Conservation (phyloP, 495 filamentous ascomycete species). For the Penicillium robsamsonii region DNA sequence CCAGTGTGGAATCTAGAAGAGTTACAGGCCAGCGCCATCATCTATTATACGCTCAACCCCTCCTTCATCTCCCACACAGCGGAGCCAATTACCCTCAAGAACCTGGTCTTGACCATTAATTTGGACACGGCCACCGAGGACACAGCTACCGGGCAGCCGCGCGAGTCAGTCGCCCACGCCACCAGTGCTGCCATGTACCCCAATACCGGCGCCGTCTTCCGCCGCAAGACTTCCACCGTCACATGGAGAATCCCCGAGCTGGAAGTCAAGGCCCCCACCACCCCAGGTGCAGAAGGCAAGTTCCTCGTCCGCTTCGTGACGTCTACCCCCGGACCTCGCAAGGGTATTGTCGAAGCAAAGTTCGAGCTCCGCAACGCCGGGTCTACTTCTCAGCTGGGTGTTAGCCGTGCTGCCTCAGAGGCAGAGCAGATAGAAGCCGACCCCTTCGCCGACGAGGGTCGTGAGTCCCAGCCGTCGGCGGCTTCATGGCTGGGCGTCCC, state of each 20-base stretch:
- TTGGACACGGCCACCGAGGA: conserved; percentile 59
- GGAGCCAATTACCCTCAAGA: conserved; percentile 64
- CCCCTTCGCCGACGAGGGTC: conserved; percentile 66
- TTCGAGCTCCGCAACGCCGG: conserved; percentile 68
- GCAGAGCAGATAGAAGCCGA: conserved; percentile 46
- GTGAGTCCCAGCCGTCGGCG: conserved; percentile 35
- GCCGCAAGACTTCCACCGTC: conserved; percentile 81
- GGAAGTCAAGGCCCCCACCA: conserved; percentile 43
- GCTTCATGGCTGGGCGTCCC: conserved; percentile 71
- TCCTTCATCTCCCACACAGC: conserved; percentile 47
- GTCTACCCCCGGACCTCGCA: conserved; percentile 70
- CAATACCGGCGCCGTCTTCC: conserved; percentile 60
- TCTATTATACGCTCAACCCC: conserved; percentile 86
- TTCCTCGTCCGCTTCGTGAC: conserved; percentile 77
- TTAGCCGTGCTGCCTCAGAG: conserved; percentile 41
- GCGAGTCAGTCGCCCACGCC: conserved; percentile 42
- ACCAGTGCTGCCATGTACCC: conserved; percentile 48
- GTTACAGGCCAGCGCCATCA: conserved; percentile 75
- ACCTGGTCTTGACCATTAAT: conserved; percentile 76
- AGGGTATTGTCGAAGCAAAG: conserved; percentile 73
- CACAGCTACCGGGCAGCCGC: conserved; percentile 41
- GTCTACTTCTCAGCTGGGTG: conserved; percentile 59
- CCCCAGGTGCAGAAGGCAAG: conserved; percentile 53
- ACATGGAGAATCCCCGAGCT: conserved; percentile 90
- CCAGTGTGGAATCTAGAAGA: conserved; percentile 82